phyloP scores from a whole-genome alignment of 495 filamentous ascomycete species.

The Penicillium argentinense region DNA sequence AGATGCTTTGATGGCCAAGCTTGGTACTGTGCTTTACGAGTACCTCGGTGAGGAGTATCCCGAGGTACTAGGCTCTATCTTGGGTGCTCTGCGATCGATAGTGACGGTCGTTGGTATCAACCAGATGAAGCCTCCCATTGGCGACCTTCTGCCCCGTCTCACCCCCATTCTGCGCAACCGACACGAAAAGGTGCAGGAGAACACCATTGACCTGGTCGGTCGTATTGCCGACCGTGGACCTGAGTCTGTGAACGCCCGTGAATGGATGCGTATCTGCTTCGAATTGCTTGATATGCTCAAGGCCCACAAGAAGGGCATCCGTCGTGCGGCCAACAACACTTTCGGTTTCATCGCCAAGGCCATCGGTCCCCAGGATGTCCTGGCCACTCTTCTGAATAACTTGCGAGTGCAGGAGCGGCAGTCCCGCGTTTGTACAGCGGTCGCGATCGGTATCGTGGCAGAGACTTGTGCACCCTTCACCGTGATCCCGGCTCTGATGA shows the following conservation, averaged over 20 bases:
- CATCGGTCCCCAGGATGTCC: constrained; percentile 95
- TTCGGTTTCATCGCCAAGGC: constrained; percentile 99
- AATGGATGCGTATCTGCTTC: constrained; percentile 99
- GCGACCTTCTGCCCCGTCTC: constrained; percentile 90
- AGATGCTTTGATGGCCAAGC: constrained; percentile 92
- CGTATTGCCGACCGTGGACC: constrained; percentile 97
- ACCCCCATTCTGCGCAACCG: constrained; percentile 97
- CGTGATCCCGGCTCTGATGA: constrained; percentile 98
- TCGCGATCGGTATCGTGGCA: constrained; percentile 99
- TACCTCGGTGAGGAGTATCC: constrained; percentile 99
- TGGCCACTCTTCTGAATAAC: constrained; percentile 95
- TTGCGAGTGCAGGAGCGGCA: constrained; percentile 96
- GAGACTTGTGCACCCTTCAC: constrained; percentile 99
- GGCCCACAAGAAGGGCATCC: constrained; percentile 98
- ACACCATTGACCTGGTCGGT: constrained; percentile 98
- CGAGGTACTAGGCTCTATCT: constrained; percentile 94
- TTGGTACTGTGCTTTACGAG: constrained; percentile 96
- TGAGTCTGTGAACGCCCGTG: constrained; percentile 91
- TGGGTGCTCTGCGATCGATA: constrained; percentile 92
- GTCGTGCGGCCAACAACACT: constrained; percentile 98
- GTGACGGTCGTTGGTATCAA: constrained; percentile 98
- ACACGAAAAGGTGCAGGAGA: constrained; percentile 99
- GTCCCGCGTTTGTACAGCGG: constrained; percentile 95
- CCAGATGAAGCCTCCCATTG: constrained; percentile 98
- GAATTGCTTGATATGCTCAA: constrained; percentile 99